phyloP scores from a whole-genome alignment of 202 grass and related monocot genomes.

The Zoysia matrella region DNA sequence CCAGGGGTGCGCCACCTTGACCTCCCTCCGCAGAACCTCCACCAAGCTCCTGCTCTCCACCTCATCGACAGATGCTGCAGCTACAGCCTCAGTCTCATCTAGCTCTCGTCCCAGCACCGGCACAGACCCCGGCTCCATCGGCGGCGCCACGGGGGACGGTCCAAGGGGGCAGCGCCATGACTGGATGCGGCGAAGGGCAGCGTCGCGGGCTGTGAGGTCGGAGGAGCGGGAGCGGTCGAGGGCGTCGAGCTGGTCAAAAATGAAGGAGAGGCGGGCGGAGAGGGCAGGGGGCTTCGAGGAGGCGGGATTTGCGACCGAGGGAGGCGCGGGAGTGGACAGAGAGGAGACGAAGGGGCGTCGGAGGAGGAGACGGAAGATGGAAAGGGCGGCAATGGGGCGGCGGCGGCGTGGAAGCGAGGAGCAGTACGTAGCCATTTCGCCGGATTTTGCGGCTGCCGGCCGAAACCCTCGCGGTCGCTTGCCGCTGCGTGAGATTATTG shows the following conservation, averaged over 20 bases:
- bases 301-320: slow-evolving; percentile 15
- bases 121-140: not conserved
- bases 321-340: slow-evolving; percentile 16
- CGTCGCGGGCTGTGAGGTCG: slow-evolving; percentile 68
- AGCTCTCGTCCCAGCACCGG: not conserved
- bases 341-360: slow-evolving; percentile 40
- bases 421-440: slow-evolving; percentile 33
- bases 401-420: slow-evolving; percentile 54
- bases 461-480: slow-evolving; percentile 25
- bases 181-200: slow-evolving; percentile 83
- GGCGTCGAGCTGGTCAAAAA: slow-evolving; percentile 91
- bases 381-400: not conserved
- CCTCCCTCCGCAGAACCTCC: slow-evolving; percentile 71
- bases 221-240: slow-evolving; percentile 66
- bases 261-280: slow-evolving; percentile 89
- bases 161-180: slow-evolving; percentile 65
- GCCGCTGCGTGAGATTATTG: no score
- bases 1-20: slow-evolving; percentile 96
- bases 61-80: not conserved
- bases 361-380: slow-evolving; percentile 23
- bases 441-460: not conserved
- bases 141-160: not conserved
- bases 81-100: not conserved
- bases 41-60: slow-evolving; percentile 48
- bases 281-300: slow-evolving; percentile 71